Base-by-base conservation (phyloP, 345 rosid genomes). In the Gossypium raimondii region DNA sequence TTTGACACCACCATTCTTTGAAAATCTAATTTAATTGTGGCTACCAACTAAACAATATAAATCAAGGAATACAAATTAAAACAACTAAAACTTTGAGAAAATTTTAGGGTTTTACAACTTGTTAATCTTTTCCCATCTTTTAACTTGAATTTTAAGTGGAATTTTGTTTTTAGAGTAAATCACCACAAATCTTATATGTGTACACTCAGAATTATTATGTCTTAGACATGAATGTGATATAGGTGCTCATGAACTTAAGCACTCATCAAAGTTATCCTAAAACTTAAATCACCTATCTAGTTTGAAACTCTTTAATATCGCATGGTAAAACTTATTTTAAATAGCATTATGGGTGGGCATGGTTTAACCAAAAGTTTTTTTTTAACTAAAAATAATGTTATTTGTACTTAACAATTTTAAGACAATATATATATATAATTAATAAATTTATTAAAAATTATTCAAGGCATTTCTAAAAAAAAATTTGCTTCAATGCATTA, bases 151-250 rank as follows among this genome's bases (percentile, higher is more conserved):
- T 62, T 16, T 34, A 27, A 62, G 5, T 61, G 38, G 38, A 4
- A 34, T 34, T 34, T 34, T 5, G 41, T 7, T 34, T 34, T 34
- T 34, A 34, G 41, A 34, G 41, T 34, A 5, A 34, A 34, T 5
- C 41, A 5, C 4, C 41, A 34, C 41, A 34, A 34, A 34, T 34
- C 7, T 34, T 34, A 34, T 34, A 5, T 34, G 5, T 34, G 41
- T 34, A 34, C 41, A 34, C 58, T 3, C 52, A 58, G 51, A 73
- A 79, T 79, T 58, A 73, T 79, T 60, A 43, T 76, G 72, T 57
- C 73, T 73, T 16, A 34, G 12, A 51, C 73, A 72, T 53, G 41
- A 75, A 70, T 59, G 25, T 70, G 41, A 34, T 74, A 58, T 9
- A 24, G 34, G 59, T 69, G 45, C 45, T 69, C 24, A 12, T 34